These are phyloP conservation scores for Hyphopichia burtonii DNA, from an alignment of 1,139 yeast genomes.

Conservation along the genomic window DNA sequence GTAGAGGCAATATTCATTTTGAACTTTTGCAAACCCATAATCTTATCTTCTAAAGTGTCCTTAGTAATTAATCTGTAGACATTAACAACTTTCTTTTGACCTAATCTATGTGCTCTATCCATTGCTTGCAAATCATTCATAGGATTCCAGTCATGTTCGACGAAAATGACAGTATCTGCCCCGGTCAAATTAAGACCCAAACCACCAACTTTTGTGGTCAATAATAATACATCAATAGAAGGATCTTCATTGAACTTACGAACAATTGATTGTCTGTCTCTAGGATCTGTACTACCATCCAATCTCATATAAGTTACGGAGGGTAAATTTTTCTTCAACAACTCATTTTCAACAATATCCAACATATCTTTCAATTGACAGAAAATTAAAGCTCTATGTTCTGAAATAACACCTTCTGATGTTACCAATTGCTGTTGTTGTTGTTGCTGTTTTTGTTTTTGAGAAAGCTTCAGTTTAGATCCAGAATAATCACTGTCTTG, in stretches of 20 bases:
- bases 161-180: conserved; percentile 97
- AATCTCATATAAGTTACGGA: conserved; percentile 91
- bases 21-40: conserved; percentile 97
- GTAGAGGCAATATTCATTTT: conserved; percentile 97
- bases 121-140: conserved; percentile 99
- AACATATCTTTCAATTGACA: conserved; percentile 98
- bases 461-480: conserved; percentile 24
- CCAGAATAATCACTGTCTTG: conserved; percentile 44
- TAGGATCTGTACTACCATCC: conserved; percentile 93
- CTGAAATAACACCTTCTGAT: conserved; percentile 79
- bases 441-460: conserved; percentile 14
- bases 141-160: conserved; percentile 99
- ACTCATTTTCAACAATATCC: conserved; percentile 90
- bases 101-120: conserved; percentile 98
- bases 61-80: conserved; percentile 91
- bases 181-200: conserved; percentile 96
- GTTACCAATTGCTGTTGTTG: conserved; percentile 37
- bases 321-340: conserved; percentile 82
- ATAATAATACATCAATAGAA: conserved; percentile 84
- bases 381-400: conserved; percentile 92
- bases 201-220: conserved; percentile 98
- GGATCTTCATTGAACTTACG: conserved; percentile 94
- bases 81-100: conserved; percentile 95
- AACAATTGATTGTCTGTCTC: conserved; percentile 89
- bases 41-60: conserved; percentile 92